Percentiles rank a stretch among this genome's conserved stretches.
Conservation (phyloP, 2,329 filamentous ascomycete species). For the Pseudogymnoascus sp. region DNA sequence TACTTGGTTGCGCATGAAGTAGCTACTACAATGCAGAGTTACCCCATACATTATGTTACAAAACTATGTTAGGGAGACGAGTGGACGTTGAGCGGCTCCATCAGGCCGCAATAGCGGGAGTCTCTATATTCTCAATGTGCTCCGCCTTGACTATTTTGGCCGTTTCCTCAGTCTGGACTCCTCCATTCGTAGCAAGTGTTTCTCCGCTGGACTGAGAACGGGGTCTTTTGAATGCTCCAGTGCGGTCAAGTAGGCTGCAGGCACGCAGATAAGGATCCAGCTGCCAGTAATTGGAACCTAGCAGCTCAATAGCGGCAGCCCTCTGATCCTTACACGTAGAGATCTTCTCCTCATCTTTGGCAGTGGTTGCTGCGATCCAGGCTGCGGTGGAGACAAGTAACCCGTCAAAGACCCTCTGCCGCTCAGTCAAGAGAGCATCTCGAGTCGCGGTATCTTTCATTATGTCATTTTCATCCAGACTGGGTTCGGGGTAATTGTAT, state of each 20-base stretch:
- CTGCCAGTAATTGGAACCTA: conserved; percentile 60
- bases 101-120: background rate
- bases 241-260: conserved; percentile 54
- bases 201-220: background rate
- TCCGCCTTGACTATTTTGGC: background rate
- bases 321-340: conserved; percentile 36
- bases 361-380: conserved; percentile 36
- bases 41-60: no score
- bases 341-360: conserved; percentile 17
- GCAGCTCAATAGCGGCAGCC: conserved; percentile 39
- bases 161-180: background rate
- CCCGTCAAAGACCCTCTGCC: conserved; percentile 44
- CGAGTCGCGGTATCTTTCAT: conserved; percentile 38
- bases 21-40: no score
- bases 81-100: background rate
- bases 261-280: conserved; percentile 61
- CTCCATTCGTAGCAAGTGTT: background rate
- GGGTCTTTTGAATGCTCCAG: conserved; percentile 14
- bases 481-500: conserved; percentile 58
- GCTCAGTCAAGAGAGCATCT: conserved; percentile 43
- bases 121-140: background rate
- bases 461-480: conserved; percentile 48
- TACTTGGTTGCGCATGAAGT: no score
- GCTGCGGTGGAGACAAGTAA: conserved; percentile 52
- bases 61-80: background rate